Percentiles rank a stretch among this genome's conserved stretches.
phyloP scores from a whole-genome alignment of 192 early-diverging fungal species.

The Gamsiella multidivaricata region DNA sequence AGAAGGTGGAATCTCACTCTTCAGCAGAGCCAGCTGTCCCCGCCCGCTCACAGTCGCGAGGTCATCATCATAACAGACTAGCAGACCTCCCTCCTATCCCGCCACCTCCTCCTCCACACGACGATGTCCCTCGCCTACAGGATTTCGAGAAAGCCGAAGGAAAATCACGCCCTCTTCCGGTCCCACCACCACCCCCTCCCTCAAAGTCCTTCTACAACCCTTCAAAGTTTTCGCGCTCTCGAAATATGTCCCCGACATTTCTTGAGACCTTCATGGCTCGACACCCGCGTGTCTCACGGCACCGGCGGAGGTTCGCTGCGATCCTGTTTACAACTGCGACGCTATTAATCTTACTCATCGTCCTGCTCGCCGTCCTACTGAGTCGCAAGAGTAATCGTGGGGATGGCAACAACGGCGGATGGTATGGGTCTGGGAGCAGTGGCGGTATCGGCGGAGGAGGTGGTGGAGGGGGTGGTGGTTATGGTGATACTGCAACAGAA shows the following conservation, averaged over 20 bases:
- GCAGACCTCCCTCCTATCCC: no score
- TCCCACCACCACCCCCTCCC: constrained; percentile 17
- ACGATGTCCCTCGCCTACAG: neutral
- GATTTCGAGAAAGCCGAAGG: neutral
- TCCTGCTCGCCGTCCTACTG: constrained; percentile 18
- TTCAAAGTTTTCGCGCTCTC: neutral
- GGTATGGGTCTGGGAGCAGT: neutral
- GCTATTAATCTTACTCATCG: constrained; percentile 18
- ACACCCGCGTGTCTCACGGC: constrained; percentile 27
- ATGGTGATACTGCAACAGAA: constrained; percentile 3
- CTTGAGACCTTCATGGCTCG: constrained; percentile 28
- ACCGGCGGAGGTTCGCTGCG: constrained; percentile 37
- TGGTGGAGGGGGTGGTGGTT: neutral
- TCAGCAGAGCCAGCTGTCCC: no score
- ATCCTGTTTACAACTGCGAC: constrained; percentile 4
- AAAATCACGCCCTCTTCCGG: constrained; percentile 10
- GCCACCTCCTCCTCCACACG: neutral
- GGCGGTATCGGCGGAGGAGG: neutral
- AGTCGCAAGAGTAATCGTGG: constrained; percentile 17
- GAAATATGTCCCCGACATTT: constrained; percentile 12
- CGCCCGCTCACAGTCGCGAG: no score
- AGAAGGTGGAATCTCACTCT: neutral
- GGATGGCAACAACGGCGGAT: neutral
- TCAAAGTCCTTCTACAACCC: constrained; percentile 35
- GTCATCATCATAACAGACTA: no score